Evolutionary conservation across 1,284 basidiomycete genomes (phyloP).

Genomic region (Peniophora sp.): DNA sequence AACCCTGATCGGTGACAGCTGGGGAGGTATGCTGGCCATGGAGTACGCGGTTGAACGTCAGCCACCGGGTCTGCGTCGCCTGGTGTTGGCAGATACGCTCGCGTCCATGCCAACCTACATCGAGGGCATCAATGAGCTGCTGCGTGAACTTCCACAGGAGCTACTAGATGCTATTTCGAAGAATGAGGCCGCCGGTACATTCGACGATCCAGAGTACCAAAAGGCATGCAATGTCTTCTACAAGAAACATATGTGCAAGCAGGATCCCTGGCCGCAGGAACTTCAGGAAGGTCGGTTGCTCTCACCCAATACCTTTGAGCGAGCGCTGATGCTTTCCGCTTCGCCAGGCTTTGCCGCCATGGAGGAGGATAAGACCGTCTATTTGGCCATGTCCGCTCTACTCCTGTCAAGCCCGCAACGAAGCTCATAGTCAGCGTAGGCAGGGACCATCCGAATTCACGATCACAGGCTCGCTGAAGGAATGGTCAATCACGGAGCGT

Average conservation of each 20-base stretch:
- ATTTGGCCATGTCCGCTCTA: constrained; percentile 15
- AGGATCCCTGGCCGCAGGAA: constrained; percentile 18
- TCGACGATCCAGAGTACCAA: constrained; percentile 14
- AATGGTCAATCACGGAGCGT: constrained; percentile 23
- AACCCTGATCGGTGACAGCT: constrained; percentile 26
- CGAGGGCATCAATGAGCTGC: constrained; percentile 14
- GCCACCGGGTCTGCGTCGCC: constrained; percentile 25
- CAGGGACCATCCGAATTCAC: constrained; percentile 23
- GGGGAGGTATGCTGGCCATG: constrained; percentile 36
- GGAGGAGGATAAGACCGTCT: constrained; percentile 20
- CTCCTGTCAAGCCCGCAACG: not conserved
- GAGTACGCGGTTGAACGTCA: constrained; percentile 16
- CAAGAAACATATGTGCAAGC: constrained; percentile 15
- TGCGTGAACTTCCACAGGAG: constrained; percentile 16
- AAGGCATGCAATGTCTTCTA: constrained; percentile 16
- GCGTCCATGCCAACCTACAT: constrained; percentile 18
- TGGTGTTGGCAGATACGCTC: constrained; percentile 25
- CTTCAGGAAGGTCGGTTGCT: constrained; percentile 2
- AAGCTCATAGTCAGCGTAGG: constrained; percentile 15
- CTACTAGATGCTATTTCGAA: constrained; percentile 12
- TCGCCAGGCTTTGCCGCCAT: constrained; percentile 9
- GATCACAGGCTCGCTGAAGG: constrained; percentile 20
- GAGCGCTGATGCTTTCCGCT: no score
- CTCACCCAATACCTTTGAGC: no score
- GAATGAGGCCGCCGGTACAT: constrained; percentile 14